These are phyloP conservation scores for Cerrena zonata DNA, from an alignment of 1,284 basidiomycete genomes.

Conservation along the genomic window DNA sequence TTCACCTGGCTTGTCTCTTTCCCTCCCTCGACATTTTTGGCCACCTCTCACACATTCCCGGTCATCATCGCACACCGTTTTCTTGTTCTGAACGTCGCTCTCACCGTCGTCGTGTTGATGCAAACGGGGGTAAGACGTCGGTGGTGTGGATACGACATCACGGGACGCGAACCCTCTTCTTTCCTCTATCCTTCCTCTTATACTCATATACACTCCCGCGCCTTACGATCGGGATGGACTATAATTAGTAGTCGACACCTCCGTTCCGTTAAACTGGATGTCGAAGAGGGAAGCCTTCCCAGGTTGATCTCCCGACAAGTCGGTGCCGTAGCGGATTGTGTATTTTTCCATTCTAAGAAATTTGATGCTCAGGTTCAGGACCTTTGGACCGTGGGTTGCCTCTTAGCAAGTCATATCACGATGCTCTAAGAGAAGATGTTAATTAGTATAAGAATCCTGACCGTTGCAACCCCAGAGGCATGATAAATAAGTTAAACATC, in stretches of 20 bases:
- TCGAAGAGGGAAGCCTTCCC: not conserved
- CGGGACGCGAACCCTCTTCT: not conserved
- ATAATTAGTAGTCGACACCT: not conserved
- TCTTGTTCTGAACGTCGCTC: not conserved
- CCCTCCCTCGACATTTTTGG: not conserved
- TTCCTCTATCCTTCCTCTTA: not conserved
- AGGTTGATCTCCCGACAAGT: not conserved
- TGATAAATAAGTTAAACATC: no score
- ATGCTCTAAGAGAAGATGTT: no score
- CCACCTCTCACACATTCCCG: not conserved
- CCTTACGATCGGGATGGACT: not conserved
- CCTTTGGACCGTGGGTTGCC: no score
- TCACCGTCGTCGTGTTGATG: not conserved
- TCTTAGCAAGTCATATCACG: no score
- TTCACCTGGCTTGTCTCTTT: not conserved
- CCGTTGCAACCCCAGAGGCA: no score
- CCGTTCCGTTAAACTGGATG: not conserved
- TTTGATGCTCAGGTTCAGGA: no score
- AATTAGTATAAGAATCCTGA: no score
- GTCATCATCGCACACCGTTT: not conserved
- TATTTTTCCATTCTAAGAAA: no score
- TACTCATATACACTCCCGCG: not conserved
- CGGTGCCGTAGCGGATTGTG: conserved; percentile 1
- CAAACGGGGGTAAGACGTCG: not conserved
- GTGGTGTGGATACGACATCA: not conserved